Evolutionary conservation across 1,284 basidiomycete species (phyloP).

Genomic region (Marasmius tenuissimus): DNA sequence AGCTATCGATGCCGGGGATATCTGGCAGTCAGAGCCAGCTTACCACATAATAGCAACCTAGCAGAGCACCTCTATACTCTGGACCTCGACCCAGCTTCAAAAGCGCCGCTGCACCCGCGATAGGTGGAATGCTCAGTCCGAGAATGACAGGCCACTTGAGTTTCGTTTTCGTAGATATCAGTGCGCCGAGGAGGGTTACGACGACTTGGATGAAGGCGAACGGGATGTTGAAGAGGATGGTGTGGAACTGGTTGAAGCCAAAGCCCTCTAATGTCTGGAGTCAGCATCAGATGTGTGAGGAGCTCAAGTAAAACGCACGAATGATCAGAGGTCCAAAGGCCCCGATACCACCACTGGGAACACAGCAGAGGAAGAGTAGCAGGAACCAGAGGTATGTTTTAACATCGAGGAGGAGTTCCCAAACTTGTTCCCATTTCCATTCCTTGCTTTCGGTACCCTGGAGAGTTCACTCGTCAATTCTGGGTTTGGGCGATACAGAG

Average conservation of each 20-base stretch:
- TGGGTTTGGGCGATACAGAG: neutral
- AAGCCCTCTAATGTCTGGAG: conserved; percentile 26
- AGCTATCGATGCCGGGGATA: conserved; percentile 8
- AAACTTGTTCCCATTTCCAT: conserved; percentile 46
- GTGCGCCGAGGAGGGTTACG: conserved; percentile 37
- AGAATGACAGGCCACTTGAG: conserved; percentile 51
- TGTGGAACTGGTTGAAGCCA: conserved; percentile 37
- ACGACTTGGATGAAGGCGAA: conserved; percentile 47
- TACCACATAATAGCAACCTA: conserved; percentile 45
- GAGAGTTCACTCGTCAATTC: neutral
- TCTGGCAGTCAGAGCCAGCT: conserved; percentile 33
- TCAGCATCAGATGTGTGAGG: neutral
- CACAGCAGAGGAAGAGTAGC: conserved; percentile 40
- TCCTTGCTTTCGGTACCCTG: conserved; percentile 33
- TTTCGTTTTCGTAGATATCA: conserved; percentile 44
- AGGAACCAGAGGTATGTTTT: conserved; percentile 47
- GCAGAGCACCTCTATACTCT: conserved; percentile 29
- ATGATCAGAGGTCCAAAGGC: conserved; percentile 47
- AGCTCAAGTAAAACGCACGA: conserved; percentile 16
- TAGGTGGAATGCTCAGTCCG: conserved; percentile 36
- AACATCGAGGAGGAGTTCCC: conserved; percentile 38
- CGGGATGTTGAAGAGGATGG: conserved; percentile 49
- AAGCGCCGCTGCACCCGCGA: conserved; percentile 37
- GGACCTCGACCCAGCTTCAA: conserved; percentile 31
- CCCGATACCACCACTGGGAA: conserved; percentile 40